Percentiles rank a stretch among this genome's conserved stretches.
Evolutionary conservation across 768 basidiomycete genomes (phyloP).

Genomic region (Gloeopeniophorella convolvens): DNA sequence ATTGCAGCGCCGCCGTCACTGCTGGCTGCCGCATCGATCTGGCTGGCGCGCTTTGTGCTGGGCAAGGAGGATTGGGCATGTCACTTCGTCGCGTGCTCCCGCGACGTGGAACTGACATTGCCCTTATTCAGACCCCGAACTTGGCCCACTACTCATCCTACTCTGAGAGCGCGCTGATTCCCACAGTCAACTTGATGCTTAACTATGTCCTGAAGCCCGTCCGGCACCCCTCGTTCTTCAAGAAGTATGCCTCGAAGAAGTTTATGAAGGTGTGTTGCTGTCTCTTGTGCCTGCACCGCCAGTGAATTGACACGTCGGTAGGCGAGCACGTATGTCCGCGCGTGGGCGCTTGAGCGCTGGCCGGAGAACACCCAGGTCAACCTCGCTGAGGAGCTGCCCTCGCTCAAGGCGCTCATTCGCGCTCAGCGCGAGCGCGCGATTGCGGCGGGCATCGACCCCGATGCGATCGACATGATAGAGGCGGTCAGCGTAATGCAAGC

Average conservation of each 20-base stretch:
- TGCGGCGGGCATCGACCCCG: slow-evolving; percentile 20
- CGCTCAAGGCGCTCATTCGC: slow-evolving; percentile 52
- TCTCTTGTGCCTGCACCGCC: background rate
- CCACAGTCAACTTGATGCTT: slow-evolving; percentile 80
- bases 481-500: slow-evolving; percentile 14
- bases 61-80: slow-evolving; percentile 85
- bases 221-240: slow-evolving; percentile 71
- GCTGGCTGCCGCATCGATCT: slow-evolving; percentile 77
- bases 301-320: slow-evolving; percentile 27
- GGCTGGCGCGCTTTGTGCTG: slow-evolving; percentile 76
- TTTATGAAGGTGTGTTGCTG: slow-evolving; percentile 63
- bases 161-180: slow-evolving; percentile 69
- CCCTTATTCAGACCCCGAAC: slow-evolving; percentile 59
- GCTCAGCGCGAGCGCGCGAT: slow-evolving; percentile 24
- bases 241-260: slow-evolving; percentile 83
- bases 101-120: slow-evolving; percentile 12
- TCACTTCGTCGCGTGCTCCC: background rate
- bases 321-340: slow-evolving; percentile 77
- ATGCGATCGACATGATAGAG: slow-evolving; percentile 18
- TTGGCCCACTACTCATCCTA: slow-evolving; percentile 86
- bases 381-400: slow-evolving; percentile 51
- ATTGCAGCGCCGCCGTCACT: slow-evolving; percentile 68
- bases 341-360: slow-evolving; percentile 83
- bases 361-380: slow-evolving; percentile 52
- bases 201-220: slow-evolving; percentile 75